A percentile compares a stretch with the other conserved stretches of the same genome.
Conservation (phyloP, 208 protist species). For the Trypanosomatidae sp. region DNA sequence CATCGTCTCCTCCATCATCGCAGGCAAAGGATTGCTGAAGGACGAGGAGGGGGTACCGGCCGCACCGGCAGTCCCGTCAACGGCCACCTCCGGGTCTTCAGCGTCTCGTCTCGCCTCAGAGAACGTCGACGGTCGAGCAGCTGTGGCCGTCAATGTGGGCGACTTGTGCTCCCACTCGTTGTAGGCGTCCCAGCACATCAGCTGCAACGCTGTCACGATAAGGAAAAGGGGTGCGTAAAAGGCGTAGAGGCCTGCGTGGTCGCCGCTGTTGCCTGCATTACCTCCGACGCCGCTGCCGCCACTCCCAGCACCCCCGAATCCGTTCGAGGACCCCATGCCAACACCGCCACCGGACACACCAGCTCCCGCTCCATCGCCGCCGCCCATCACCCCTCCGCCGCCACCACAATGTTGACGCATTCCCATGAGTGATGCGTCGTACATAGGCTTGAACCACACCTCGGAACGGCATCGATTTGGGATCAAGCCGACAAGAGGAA, state of each 20-base stretch:
- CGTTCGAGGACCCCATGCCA: slow-evolving; percentile 1
- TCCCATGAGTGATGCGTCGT: slow-evolving; percentile 13
- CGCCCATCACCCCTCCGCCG: not conserved
- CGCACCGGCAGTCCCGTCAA: not conserved
- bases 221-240: slow-evolving; percentile 81
- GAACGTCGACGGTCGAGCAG: not conserved
- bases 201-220: slow-evolving; percentile 68
- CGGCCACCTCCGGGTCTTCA: not conserved
- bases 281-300: not conserved
- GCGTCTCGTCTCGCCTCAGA: not conserved
- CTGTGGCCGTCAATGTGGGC: slow-evolving; percentile 3
- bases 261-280: slow-evolving; percentile 10
- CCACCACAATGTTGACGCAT: slow-evolving; percentile 1
- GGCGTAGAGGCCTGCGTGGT: slow-evolving; percentile 3
- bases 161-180: slow-evolving; percentile 40
- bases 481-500: slow-evolving; percentile 65
- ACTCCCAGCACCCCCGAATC: slow-evolving; percentile 2
- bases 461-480: slow-evolving; percentile 78
- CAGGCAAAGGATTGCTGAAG: slow-evolving; percentile 5
- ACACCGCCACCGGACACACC: not conserved
- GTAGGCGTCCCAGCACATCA: slow-evolving; percentile 79
- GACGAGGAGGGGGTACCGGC: not conserved
- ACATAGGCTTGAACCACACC: slow-evolving; percentile 61
- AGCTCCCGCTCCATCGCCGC: slow-evolving; percentile 9
- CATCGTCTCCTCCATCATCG: slow-evolving; percentile 14